phyloP scores from a whole-genome alignment of 495 filamentous ascomycete genomes.

The Aspergillus haitiensis region DNA sequence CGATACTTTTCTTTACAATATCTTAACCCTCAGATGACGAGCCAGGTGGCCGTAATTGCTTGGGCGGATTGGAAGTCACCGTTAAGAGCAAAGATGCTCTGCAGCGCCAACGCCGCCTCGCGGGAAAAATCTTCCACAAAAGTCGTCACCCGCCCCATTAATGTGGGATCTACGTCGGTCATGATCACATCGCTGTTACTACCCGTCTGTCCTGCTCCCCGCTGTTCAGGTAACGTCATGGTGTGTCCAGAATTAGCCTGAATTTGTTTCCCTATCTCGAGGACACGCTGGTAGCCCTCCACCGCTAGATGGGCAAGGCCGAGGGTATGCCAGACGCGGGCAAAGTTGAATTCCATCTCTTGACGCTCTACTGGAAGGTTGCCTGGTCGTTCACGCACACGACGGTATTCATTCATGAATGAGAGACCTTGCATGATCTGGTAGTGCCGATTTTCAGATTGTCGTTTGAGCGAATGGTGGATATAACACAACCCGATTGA shows the following conservation, averaged over 20 bases:
- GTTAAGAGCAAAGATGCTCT: conserved; percentile 63
- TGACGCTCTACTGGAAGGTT: conserved; percentile 55
- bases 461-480: conserved; percentile 82
- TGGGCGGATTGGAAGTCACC: conserved; percentile 59
- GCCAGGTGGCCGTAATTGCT: conserved; percentile 56
- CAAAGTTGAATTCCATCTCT: conserved; percentile 91
- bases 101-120: conserved; percentile 77
- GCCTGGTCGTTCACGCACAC: conserved; percentile 43
- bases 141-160: conserved; percentile 14
- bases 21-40: conserved; percentile 16
- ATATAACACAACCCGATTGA: conserved; percentile 69
- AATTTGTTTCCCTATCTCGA: conserved; percentile 48
- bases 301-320: conserved; percentile 77
- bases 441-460: conserved; percentile 85
- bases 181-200: conserved; percentile 30
- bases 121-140: conserved; percentile 61
- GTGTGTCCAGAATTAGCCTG: conserved; percentile 25
- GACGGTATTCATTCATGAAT: conserved; percentile 79
- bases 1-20: background rate
- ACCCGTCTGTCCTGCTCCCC: conserved; percentile 6
- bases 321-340: conserved; percentile 74
- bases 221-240: conserved; percentile 20
- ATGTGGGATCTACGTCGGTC: conserved; percentile 23
- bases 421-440: conserved; percentile 78
- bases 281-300: conserved; percentile 66